These are phyloP conservation scores for Aphanomyces cochlioides DNA, from an alignment of 352 stramenopile species.

Conservation along the genomic window DNA sequence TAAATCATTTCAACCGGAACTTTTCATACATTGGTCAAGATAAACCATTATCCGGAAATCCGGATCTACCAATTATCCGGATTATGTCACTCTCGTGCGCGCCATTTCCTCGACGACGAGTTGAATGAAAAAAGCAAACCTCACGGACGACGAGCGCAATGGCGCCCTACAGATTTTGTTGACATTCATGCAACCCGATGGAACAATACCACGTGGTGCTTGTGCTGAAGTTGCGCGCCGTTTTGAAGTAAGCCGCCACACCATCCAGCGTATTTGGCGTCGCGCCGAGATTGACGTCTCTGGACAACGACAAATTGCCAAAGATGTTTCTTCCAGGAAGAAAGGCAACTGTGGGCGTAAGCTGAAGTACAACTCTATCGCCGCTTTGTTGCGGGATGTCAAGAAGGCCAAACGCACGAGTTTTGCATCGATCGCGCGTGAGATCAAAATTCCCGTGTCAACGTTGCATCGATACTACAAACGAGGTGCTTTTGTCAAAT, in stretches of 20 bases:
- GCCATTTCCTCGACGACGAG: too few species aligned
- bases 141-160: background rate
- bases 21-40: too few species aligned
- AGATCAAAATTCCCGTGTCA: background rate
- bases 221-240: background rate
- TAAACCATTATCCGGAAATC: too few species aligned
- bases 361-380: background rate
- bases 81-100: too few species aligned
- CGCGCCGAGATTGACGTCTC: background rate
- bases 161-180: background rate
- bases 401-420: background rate
- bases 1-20: too few species aligned
- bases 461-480: constrained; percentile 1
- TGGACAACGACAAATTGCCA: background rate
- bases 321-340: background rate
- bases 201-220: background rate
- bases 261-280: background rate
- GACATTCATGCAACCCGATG: background rate
- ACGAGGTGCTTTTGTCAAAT: background rate
- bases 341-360: background rate
- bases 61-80: too few species aligned
- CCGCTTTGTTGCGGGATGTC: background rate
- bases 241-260: background rate
- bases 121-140: background rate
- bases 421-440: background rate